Percentiles rank a stretch among this genome's conserved stretches.
Evolutionary conservation across 225 moss, liverwort and hornwort genomes (phyloP).

Genomic region (Pseudisothecium myosuroides): DNA sequence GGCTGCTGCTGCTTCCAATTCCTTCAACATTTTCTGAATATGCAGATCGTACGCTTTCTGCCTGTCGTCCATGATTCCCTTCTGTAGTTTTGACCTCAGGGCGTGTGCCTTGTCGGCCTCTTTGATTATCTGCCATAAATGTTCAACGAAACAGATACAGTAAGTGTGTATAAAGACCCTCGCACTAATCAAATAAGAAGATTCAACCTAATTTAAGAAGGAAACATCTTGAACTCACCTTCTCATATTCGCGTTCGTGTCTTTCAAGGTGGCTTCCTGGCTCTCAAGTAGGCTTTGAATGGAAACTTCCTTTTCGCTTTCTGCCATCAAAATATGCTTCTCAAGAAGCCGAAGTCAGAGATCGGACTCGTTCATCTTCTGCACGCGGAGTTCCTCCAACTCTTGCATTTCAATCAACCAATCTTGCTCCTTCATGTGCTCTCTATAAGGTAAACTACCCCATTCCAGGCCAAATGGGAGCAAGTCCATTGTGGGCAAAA

Average conservation of each 20-base stretch:
- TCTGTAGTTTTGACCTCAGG: constrained; percentile 39
- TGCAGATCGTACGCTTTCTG: constrained; percentile 45
- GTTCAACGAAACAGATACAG: neutral
- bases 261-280: constrained; percentile 34
- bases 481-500: too few relatives aligned
- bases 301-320: constrained; percentile 48
- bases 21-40: constrained; percentile 25
- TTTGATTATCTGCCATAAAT: constrained; percentile 33
- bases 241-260: constrained; percentile 57
- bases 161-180: neutral
- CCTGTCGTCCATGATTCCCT: constrained; percentile 45
- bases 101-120: constrained; percentile 53
- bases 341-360: constrained; percentile 43
- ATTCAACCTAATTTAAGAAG: neutral
- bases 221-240: constrained; percentile 4
- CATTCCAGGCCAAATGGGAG: too few relatives aligned
- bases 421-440: constrained; percentile 58
- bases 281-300: constrained; percentile 51
- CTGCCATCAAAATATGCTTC: constrained; percentile 34
- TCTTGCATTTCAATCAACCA: constrained; percentile 48
- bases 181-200: neutral
- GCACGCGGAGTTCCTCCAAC: constrained; percentile 18
- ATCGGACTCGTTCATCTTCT: constrained; percentile 22
- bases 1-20: neutral
- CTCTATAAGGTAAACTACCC: neutral